These are phyloP conservation scores for Boletus patriciae DNA, from an alignment of 768 basidiomycete genomes.

Conservation along the genomic window DNA sequence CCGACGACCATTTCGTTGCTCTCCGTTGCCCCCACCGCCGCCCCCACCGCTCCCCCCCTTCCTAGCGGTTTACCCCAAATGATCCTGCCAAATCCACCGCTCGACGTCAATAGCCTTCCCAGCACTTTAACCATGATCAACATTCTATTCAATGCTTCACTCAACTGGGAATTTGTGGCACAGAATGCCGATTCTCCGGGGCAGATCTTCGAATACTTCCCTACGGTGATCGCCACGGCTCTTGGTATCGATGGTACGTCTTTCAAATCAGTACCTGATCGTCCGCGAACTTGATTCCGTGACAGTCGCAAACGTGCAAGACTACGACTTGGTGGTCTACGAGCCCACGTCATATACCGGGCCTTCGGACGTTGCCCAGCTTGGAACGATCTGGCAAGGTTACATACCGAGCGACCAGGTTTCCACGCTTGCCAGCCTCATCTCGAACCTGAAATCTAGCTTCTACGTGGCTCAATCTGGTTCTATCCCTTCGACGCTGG, in stretches of 20 bases:
- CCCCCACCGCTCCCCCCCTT: constrained; percentile 39
- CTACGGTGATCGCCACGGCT: constrained; percentile 47
- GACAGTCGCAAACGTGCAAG: constrained; percentile 40
- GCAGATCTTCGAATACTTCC: constrained; percentile 78
- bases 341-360: constrained; percentile 57
- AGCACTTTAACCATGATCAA: constrained; percentile 53
- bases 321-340: constrained; percentile 67
- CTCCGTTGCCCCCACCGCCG: constrained; percentile 21
- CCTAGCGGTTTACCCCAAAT: constrained; percentile 60
- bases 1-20: constrained; percentile 30
- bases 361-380: constrained; percentile 43
- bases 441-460: constrained; percentile 56
- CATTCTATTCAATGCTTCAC: constrained; percentile 55
- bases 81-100: constrained; percentile 48
- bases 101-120: constrained; percentile 32
- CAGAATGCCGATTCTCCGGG: constrained; percentile 53
- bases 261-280: background rate
- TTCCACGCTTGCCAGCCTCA: constrained; percentile 58
- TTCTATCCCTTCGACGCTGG: constrained; percentile 54
- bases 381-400: constrained; percentile 71
- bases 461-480: constrained; percentile 60
- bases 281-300: constrained; percentile 33
- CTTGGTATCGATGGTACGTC: constrained; percentile 45
- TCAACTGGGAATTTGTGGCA: constrained; percentile 75
- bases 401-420: constrained; percentile 63